Percentiles rank a stretch among this genome's conserved stretches.
Conservation (phyloP, 2,329 filamentous ascomycete genomes). For the Cordyceps cateniannulata region DNA sequence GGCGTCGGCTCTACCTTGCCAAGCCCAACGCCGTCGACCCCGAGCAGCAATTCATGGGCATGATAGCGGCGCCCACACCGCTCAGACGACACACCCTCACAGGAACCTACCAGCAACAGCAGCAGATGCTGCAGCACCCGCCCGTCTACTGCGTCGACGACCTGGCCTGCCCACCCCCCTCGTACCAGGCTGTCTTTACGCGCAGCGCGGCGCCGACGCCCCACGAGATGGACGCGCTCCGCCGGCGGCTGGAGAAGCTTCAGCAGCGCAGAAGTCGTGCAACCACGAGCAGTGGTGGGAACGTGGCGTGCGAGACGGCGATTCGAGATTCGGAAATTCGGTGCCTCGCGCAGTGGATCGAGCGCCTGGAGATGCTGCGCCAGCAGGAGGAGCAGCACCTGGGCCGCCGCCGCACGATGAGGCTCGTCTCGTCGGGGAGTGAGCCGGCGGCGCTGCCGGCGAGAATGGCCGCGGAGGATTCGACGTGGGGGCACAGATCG, state of each 20-base stretch:
- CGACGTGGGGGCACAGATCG: neutral
- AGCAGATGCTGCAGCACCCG: neutral
- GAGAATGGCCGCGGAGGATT: neutral
- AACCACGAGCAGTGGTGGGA: neutral
- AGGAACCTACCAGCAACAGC: neutral
- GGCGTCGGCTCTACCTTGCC: neutral
- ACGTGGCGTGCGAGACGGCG: neutral
- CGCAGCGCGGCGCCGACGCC: neutral
- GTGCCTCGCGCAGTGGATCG: slow-evolving; percentile 14
- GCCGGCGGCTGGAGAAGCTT: neutral
- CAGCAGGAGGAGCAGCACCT: neutral
- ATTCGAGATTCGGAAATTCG: slow-evolving; percentile 13
- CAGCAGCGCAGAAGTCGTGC: neutral
- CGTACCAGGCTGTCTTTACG: slow-evolving; percentile 10
- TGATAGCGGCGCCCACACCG: no score
- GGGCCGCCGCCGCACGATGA: neutral
- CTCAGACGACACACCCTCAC: neutral
- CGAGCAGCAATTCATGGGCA: neutral
- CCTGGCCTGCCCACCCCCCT: slow-evolving; percentile 13
- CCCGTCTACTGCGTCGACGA: slow-evolving; percentile 14
- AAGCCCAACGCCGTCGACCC: neutral
- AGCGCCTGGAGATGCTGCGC: slow-evolving; percentile 10
- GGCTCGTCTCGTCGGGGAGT: neutral
- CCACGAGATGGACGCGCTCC: slow-evolving; percentile 3
- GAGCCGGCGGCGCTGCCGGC: neutral